Percentiles rank a stretch among this genome's conserved stretches.
Conservation (phyloP, 2,329 filamentous ascomycete genomes). For the Colletotrichum sp. region DNA sequence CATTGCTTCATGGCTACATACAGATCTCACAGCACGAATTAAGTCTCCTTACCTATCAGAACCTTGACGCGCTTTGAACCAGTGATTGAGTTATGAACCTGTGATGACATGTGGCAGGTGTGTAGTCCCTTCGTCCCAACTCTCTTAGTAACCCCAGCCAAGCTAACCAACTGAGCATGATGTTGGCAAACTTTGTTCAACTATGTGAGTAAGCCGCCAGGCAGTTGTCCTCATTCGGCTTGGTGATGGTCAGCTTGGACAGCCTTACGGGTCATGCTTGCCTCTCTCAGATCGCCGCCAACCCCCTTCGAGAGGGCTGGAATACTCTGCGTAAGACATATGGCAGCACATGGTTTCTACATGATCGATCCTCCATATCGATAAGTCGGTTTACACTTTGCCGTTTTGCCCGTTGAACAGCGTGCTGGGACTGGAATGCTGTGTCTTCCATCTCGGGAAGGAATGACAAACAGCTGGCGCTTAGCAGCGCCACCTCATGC, state of each 20-base stretch:
- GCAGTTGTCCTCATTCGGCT: neutral
- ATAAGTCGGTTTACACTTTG: neutral
- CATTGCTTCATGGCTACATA: constrained; percentile 21
- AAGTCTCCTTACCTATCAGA: neutral
- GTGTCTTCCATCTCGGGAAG: neutral
- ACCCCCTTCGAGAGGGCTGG: neutral
- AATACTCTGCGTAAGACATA: neutral
- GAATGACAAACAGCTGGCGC: constrained; percentile 9
- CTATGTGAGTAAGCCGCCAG: neutral
- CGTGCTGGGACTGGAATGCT: neutral
- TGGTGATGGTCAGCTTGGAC: neutral
- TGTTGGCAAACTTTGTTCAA: neutral
- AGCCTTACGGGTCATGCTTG: neutral
- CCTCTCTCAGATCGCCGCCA: neutral
- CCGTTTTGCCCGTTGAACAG: neutral
- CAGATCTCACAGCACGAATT: constrained; percentile 15
- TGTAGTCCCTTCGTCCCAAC: neutral
- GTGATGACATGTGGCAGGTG: neutral
- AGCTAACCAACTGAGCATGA: neutral
- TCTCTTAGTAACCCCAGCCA: neutral
- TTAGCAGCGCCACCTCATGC: constrained; percentile 10
- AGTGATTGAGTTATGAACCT: neutral
- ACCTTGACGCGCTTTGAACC: neutral
- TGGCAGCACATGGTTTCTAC: neutral
- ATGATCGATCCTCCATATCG: neutral